Evolutionary conservation across 768 basidiomycete species (phyloP).

Genomic region (Macrolepiota dolichaula): DNA sequence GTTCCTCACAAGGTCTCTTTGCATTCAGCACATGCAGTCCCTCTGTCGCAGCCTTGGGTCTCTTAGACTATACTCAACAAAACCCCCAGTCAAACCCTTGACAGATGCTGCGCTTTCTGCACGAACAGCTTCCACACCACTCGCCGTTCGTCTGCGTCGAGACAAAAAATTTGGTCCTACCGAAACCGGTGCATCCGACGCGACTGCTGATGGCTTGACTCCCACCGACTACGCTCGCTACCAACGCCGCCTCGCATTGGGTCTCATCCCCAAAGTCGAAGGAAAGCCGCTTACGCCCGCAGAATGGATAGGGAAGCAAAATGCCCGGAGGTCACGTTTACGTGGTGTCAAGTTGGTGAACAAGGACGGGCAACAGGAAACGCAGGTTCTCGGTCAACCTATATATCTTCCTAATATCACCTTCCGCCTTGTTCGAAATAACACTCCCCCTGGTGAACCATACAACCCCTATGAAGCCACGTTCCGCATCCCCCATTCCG

Average conservation of each 20-base stretch:
- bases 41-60: slow-evolving; percentile 26
- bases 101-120: slow-evolving; percentile 47
- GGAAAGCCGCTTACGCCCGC: slow-evolving; percentile 41
- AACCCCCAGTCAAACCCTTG: slow-evolving; percentile 23
- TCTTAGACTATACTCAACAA: slow-evolving; percentile 36
- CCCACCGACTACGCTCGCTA: slow-evolving; percentile 64
- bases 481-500: slow-evolving; percentile 83
- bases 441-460: slow-evolving; percentile 67
- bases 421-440: slow-evolving; percentile 80
- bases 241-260: slow-evolving; percentile 51
- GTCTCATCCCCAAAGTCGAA: slow-evolving; percentile 36
- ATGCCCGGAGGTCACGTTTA: slow-evolving; percentile 57
- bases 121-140: slow-evolving; percentile 67
- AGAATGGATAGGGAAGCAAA: slow-evolving; percentile 58
- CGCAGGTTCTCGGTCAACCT: slow-evolving; percentile 69
- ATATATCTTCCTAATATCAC: slow-evolving; percentile 89
- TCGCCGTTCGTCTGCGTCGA: slow-evolving; percentile 71
- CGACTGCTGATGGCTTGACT: slow-evolving; percentile 54
- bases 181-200: slow-evolving; percentile 37
- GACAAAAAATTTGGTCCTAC: slow-evolving; percentile 41
- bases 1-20: background rate
- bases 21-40: slow-evolving; percentile 25
- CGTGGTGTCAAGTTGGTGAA: slow-evolving; percentile 56
- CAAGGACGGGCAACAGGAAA: slow-evolving; percentile 35
- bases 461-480: slow-evolving; percentile 97